Percentiles rank a stretch among this genome's conserved stretches.
phyloP scores from a whole-genome alignment of 345 rosid species.

The Gossypioides kirkii region DNA sequence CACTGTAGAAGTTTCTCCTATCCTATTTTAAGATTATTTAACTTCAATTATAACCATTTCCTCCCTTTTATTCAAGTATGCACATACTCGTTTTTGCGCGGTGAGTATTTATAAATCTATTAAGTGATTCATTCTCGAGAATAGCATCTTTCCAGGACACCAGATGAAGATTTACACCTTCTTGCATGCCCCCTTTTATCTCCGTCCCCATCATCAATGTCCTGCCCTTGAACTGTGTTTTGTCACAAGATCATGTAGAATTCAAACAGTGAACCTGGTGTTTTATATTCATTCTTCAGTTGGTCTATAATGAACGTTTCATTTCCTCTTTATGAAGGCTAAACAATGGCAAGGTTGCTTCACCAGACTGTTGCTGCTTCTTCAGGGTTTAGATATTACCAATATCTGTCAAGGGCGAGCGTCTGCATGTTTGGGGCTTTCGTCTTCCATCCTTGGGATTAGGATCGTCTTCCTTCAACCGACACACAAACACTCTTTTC shows the following conservation, averaged over 20 bases:
- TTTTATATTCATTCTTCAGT: neutral
- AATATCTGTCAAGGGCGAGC: constrained; percentile 42
- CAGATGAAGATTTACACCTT: constrained; percentile 42
- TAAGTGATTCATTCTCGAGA: neutral
- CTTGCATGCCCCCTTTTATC: no score
- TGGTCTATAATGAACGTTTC: constrained; percentile 7
- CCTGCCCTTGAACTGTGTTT: no score
- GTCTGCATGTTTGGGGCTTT: constrained; percentile 30
- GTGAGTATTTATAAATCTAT: neutral
- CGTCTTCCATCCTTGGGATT: constrained; percentile 37
- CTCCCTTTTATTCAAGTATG: no score
- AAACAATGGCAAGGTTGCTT: constrained; percentile 27
- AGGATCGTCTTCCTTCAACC: constrained; percentile 49
- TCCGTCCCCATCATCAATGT: no score
- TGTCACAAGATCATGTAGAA: neutral
- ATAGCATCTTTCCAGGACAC: constrained; percentile 56
- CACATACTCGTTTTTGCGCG: neutral
- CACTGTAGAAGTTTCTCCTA: neutral
- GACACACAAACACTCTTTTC: constrained; percentile 73
- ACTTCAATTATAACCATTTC: neutral
- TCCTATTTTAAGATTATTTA: neutral
- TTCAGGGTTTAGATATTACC: constrained; percentile 32
- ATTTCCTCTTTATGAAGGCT: constrained; percentile 13
- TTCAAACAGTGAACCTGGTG: neutral
- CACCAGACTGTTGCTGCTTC: constrained; percentile 29